Base-by-base conservation (phyloP, 2,329 filamentous ascomycete species). In the Alternaria longipes region DNA sequence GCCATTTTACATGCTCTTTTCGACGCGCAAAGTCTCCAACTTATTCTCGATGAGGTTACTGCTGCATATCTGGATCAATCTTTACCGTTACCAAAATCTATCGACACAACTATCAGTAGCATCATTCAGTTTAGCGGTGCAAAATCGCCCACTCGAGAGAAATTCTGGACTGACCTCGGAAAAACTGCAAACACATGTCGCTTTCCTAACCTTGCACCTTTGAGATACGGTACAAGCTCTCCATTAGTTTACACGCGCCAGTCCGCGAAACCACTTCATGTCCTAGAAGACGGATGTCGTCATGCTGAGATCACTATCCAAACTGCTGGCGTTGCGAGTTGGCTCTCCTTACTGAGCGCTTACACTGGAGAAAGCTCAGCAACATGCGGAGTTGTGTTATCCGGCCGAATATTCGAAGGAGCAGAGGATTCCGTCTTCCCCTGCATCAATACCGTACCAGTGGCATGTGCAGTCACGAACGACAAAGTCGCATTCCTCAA, bases 1-100 rank as follows among this genome's bases (percentile, higher is more conserved):
- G 86, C 83, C 9, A 83, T 93, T 3, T 90, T 96, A 64, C 94
- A 97, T 79, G 91, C 91, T 0, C 81, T 97, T 0, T 97, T 96
- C 67, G 94, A 97, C 80, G 94, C 93, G 0, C 84, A 87, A 41
- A 93, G 92, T 8, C 80, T 97, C 11, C 82, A 86, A 4, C 72
- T 83, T 0, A 84, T 97, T 1, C 78, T 97, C 2, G 72, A 81
- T 0, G 86, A 90, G 66, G 81, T 97, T 12, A 70, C 78, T 2
- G 70, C 67, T 36, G 70, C 76, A 11, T 82, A 86, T 34, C 60
- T 71, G 8, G 75, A 71, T 18, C 4, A 60, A 70, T 2, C 11
- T 58, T 2, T 52, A 79, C 2, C 52, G 60, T 47, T 62, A 8
- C 63, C 72, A 3, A 46, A 70, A n/a, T 65, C 80, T 3, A 75